Percentiles rank a stretch among this genome's conserved stretches.
Conservation (phyloP, 345 rosid species). For the Eutrema japonicum region DNA sequence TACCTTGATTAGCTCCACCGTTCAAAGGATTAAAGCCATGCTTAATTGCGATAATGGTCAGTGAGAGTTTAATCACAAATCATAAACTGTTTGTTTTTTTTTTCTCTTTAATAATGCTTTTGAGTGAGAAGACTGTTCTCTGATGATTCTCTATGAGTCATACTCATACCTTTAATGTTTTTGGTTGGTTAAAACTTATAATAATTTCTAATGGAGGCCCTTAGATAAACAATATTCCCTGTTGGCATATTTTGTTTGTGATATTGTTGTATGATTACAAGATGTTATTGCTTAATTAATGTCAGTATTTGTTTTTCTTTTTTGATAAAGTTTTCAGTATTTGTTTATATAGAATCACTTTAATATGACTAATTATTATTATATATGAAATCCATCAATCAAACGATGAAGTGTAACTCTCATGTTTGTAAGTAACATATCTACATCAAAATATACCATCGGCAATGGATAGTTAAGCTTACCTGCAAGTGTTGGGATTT, state of each 20-base stretch:
- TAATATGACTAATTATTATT: not conserved
- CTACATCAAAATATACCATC: conserved; percentile 18
- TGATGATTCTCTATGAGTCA: conserved; percentile 27
- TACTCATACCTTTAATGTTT: not conserved
- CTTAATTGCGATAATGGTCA: conserved; percentile 47
- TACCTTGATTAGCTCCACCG: conserved; percentile 63
- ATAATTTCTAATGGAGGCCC: conserved; percentile 30
- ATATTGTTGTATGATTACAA: conserved; percentile 8
- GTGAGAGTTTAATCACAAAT: conserved; percentile 4
- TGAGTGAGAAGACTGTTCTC: conserved; percentile 28
- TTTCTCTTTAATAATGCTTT: conserved; percentile 3
- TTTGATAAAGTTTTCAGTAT: not conserved
- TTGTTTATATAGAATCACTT: not conserved
- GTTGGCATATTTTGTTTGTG: conserved; percentile 14
- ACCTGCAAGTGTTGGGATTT: too few relatives aligned
- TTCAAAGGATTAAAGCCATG: conserved; percentile 58
- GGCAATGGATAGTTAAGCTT: conserved; percentile 17
- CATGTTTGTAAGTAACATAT: not conserved
- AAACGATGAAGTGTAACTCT: not conserved
- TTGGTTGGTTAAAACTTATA: conserved; percentile 3
- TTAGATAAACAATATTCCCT: conserved; percentile 28
- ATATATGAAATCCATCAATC: not conserved
- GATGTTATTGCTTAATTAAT: conserved; percentile 1
- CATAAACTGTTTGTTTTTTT: not conserved
- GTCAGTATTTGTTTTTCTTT: not conserved